A percentile compares a stretch with the other conserved stretches of the same genome.
These are phyloP conservation scores for Tetrapisispora iriomotensis DNA, from an alignment of 805 yeast genomes.

Conservation along the genomic window DNA sequence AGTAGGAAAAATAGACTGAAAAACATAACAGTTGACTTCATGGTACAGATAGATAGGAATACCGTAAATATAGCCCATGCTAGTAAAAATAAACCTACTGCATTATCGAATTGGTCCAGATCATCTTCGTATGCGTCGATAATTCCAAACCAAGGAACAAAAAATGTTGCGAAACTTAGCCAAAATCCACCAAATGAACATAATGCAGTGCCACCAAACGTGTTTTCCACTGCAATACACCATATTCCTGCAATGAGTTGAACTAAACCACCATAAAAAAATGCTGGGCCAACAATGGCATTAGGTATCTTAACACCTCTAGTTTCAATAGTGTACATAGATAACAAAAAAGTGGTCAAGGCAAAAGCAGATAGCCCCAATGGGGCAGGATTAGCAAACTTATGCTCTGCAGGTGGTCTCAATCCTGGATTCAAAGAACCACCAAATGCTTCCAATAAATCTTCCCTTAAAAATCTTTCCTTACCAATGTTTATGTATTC, in stretches of 20 bases:
- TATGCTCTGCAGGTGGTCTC: constrained; percentile 44
- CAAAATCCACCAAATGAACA: constrained; percentile 62
- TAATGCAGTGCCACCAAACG: constrained; percentile 59
- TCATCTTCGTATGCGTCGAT: constrained; percentile 39
- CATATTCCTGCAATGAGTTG: constrained; percentile 57
- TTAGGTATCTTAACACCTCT: constrained; percentile 43
- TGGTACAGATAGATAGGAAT: constrained; percentile 42
- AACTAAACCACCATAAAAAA: constrained; percentile 53
- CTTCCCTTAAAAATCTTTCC: constrained; percentile 53
- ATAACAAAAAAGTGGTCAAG: constrained; percentile 49
- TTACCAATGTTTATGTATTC: constrained; percentile 64
- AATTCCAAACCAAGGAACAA: constrained; percentile 52
- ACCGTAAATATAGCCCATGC: constrained; percentile 60
- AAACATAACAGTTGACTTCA: constrained; percentile 58
- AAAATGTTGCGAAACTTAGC: constrained; percentile 53
- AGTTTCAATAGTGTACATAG: constrained; percentile 45
- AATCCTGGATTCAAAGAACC: constrained; percentile 73
- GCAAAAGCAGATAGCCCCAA: constrained; percentile 55
- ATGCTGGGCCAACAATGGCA: constrained; percentile 47
- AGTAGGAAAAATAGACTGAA: constrained; percentile 45
- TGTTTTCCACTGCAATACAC: constrained; percentile 54
- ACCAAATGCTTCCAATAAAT: constrained; percentile 61
- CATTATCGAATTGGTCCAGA: constrained; percentile 33
- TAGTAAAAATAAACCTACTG: constrained; percentile 51
- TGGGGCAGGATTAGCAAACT: constrained; percentile 59